phyloP scores from a whole-genome alignment of 2,329 filamentous ascomycete genomes.

The Sclerotinia nivalis region DNA sequence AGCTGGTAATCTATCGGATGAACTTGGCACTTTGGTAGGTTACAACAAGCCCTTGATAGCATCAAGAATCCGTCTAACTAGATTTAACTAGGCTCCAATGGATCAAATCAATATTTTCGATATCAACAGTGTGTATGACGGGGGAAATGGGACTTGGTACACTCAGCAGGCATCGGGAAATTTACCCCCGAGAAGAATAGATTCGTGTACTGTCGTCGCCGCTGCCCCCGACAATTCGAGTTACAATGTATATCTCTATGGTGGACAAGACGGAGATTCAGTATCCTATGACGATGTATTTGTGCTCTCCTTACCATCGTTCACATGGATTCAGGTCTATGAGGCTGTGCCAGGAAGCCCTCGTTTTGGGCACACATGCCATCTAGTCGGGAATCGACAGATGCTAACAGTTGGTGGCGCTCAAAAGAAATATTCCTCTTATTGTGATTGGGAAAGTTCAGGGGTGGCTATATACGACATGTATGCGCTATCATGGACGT shows the following conservation, averaged over 20 bases:
- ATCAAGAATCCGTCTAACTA: not conserved
- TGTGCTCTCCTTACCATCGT: conserved; percentile 49
- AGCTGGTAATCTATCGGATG: conserved; percentile 1
- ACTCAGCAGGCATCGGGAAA: conserved; percentile 46
- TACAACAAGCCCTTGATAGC: not conserved
- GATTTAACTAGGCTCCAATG: conserved; percentile 32
- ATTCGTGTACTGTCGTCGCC: conserved; percentile 47
- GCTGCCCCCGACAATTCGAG: conserved; percentile 49
- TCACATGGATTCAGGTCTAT: conserved; percentile 45
- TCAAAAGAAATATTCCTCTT: conserved; percentile 17
- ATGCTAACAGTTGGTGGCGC: conserved; percentile 47
- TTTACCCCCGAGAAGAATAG: conserved; percentile 46
- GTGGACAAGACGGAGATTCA: conserved; percentile 45
- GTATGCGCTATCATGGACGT: conserved; percentile 39
- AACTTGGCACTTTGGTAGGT: conserved; percentile 18
- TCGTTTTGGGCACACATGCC: conserved; percentile 47
- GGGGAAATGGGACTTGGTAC: conserved; percentile 44
- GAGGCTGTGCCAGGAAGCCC: conserved; percentile 39
- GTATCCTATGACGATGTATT: conserved; percentile 47
- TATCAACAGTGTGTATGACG: conserved; percentile 40
- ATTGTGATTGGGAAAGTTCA: conserved; percentile 41
- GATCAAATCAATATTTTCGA: conserved; percentile 46
- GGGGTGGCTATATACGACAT: conserved; percentile 42
- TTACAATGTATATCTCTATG: conserved; percentile 53
- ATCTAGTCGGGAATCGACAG: conserved; percentile 43